Base-by-base conservation (phyloP, 2,329 filamentous ascomycete species). In the Diaporthe citrichinensis region DNA sequence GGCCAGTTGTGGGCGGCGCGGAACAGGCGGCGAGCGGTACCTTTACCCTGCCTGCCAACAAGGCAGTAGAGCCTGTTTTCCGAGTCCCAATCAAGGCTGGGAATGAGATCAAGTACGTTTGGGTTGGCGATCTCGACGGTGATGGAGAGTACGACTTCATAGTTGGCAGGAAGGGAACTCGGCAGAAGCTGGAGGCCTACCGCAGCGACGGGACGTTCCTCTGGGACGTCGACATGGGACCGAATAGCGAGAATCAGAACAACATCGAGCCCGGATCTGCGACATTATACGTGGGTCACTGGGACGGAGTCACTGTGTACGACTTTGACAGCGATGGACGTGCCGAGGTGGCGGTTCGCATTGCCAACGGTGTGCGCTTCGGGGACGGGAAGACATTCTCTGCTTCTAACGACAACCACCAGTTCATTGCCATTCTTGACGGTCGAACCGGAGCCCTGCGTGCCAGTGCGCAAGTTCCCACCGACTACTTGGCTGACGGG, bases 91-190 rank as follows among this genome's bases (percentile, higher is more conserved):
- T 65, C 25, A 65, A 65, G 25, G 25, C 61, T 9, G 61, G 61
- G 7, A 34, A 34, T 9, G 28, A 20, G 25, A 65, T 65, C 25
- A 65, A 65, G 9, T 65, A 31, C 15, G 61, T 49, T 4, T 65
- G 61, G 61, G 61, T 65, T 4, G 41, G 61, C 0, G 61, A 49
- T 9, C 20, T 49, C 15, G 61, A 65, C 9, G 61, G 61, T 8
- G 61, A 65, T 49, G 61, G 61, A 5, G 61, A 65, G 17, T 65
- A 65, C 12, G 61, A 65, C 61, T 65, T 31, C 2, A 4, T 65
- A 3, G 28, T 65, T 14, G 61, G 28, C 8, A 17, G 61, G 7
- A 20, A 65, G 25, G 28, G 25, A 41, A 31, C 61, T 6, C 25
- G 15, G 4, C 61, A 65, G 41, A 31, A 20, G 61, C 15, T 65